phyloP scores from a whole-genome alignment of 768 basidiomycete genomes.

The Boletus sp. region DNA sequence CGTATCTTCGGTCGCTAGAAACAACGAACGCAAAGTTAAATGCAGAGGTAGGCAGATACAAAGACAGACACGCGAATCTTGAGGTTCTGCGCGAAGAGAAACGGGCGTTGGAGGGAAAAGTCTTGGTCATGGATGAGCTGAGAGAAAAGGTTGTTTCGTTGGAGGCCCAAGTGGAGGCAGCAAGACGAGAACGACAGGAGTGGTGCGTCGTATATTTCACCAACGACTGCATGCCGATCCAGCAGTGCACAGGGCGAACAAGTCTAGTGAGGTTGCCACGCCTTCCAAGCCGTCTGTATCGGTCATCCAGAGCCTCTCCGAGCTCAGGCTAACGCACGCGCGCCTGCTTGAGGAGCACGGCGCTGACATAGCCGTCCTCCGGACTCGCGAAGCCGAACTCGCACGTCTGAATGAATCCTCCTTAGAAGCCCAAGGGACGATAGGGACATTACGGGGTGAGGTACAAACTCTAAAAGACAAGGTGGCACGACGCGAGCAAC shows the following conservation, averaged over 20 bases:
- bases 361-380: conserved; percentile 49
- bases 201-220: conserved; percentile 40
- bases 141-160: conserved; percentile 52
- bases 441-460: conserved; percentile 35
- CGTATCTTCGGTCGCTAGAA: conserved; percentile 60
- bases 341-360: conserved; percentile 67
- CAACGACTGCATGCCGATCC: background rate
- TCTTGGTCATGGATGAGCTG: conserved; percentile 49
- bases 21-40: conserved; percentile 51
- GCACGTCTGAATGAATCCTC: conserved; percentile 36
- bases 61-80: conserved; percentile 54
- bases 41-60: conserved; percentile 50
- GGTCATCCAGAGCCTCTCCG: conserved; percentile 54
- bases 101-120: conserved; percentile 53
- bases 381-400: conserved; percentile 52
- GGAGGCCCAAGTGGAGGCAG: conserved; percentile 65
- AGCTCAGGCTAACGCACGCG: conserved; percentile 60
- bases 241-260: conserved; percentile 35
- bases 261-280: conserved; percentile 31
- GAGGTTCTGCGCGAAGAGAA: conserved; percentile 78
- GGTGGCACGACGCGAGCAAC: conserved; percentile 36
- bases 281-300: conserved; percentile 50
- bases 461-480: conserved; percentile 39
- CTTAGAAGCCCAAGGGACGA: conserved; percentile 34
- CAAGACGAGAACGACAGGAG: conserved; percentile 51